phyloP scores from a whole-genome alignment of 2,329 filamentous ascomycete species.

The Rhexocercosporidium sp. region DNA sequence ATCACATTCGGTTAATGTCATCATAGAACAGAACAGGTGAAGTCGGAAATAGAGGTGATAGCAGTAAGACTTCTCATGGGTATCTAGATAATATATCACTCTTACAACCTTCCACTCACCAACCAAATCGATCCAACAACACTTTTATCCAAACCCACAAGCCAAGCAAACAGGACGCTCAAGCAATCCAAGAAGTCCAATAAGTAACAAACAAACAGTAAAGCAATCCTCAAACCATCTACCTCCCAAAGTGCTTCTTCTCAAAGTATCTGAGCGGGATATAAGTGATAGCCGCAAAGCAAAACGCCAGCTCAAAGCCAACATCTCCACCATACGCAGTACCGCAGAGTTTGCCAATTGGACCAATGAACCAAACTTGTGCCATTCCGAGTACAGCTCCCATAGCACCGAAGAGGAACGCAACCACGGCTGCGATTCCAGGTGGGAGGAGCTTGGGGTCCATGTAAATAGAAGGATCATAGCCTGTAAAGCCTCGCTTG shows the following conservation, averaged over 20 bases:
- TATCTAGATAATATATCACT: too few relatives aligned
- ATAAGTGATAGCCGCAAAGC: slow-evolving; percentile 60
- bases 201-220: background rate
- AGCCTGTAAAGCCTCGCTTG: slow-evolving; percentile 64
- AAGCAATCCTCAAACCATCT: slow-evolving; percentile 23
- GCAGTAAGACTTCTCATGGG: too few relatives aligned
- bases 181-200: background rate
- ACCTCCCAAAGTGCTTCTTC: slow-evolving; percentile 48
- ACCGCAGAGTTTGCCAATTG: slow-evolving; percentile 58
- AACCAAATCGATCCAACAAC: too few relatives aligned
- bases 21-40: too few relatives aligned
- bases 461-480: slow-evolving; percentile 63
- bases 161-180: background rate
- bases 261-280: slow-evolving; percentile 49
- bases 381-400: slow-evolving; percentile 74
- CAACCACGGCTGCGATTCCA: slow-evolving; percentile 65
- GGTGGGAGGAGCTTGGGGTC: slow-evolving; percentile 62
- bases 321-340: slow-evolving; percentile 56
- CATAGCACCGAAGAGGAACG: slow-evolving; percentile 67
- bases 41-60: too few relatives aligned
- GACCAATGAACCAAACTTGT: slow-evolving; percentile 72
- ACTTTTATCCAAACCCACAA: background rate
- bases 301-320: slow-evolving; percentile 70
- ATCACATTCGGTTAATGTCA: too few relatives aligned
- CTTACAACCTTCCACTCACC: too few relatives aligned